These are phyloP conservation scores for Colletotrichum godetiae DNA, from an alignment of 2,329 filamentous ascomycete species.

Conservation along the genomic window DNA sequence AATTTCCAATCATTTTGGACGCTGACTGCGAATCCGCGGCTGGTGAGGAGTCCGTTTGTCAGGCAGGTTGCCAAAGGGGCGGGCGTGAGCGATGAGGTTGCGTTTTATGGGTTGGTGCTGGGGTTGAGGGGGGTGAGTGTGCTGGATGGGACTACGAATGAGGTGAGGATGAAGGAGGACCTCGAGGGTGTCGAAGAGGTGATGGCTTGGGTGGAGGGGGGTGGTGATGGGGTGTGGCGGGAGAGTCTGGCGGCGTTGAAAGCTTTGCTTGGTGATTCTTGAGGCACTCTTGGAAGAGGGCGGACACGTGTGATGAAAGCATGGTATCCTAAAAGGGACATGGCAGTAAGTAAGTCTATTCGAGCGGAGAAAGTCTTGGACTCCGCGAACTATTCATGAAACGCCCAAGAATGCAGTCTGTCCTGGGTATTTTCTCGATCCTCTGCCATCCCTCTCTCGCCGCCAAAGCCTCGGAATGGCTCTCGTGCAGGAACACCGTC, in stretches of 20 bases:
- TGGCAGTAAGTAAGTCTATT: slow-evolving; percentile 4
- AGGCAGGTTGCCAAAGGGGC: slow-evolving; percentile 56
- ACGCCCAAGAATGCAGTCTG: slow-evolving; percentile 32
- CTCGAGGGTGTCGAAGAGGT: slow-evolving; percentile 55
- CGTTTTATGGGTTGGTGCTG: slow-evolving; percentile 61
- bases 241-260: slow-evolving; percentile 61
- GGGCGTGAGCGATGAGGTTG: slow-evolving; percentile 50
- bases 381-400: not conserved
- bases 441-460: not conserved
- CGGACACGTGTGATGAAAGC: not conserved
- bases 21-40: slow-evolving; percentile 56
- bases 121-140: slow-evolving; percentile 55
- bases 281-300: slow-evolving; percentile 17
- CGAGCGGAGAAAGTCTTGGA: not conserved
- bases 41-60: slow-evolving; percentile 59
- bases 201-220: slow-evolving; percentile 54
- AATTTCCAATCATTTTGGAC: slow-evolving; percentile 68
- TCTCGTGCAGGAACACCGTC: not conserved
- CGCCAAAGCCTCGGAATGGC: not conserved
- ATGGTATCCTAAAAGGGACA: not conserved
- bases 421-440: slow-evolving; percentile 24
- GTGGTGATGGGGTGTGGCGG: slow-evolving; percentile 61
- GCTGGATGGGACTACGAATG: slow-evolving; percentile 58
- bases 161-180: slow-evolving; percentile 61
- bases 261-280: slow-evolving; percentile 18